Evolutionary conservation across 2,329 filamentous ascomycete genomes (phyloP).

Genomic region (Plectosphaerella cucumerina): DNA sequence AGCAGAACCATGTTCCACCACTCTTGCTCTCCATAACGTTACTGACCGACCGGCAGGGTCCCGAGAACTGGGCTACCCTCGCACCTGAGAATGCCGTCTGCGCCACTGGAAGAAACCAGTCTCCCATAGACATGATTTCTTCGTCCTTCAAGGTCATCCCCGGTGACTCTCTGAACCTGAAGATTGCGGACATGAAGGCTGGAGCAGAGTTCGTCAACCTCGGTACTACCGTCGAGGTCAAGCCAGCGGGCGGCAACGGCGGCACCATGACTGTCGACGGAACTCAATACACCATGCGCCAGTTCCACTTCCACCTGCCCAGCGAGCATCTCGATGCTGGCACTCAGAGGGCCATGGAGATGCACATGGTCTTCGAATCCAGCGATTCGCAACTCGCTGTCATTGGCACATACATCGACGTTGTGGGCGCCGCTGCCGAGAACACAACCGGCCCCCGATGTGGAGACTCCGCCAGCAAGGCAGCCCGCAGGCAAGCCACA

Average conservation of each 20-base stretch:
- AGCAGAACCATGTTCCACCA: too few species aligned
- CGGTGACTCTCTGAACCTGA: constrained; percentile 18
- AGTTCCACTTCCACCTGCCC: constrained; percentile 48
- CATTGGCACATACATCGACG: constrained; percentile 38
- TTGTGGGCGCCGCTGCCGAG: constrained; percentile 23
- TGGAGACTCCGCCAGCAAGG: too few species aligned
- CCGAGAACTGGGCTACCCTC: constrained; percentile 42
- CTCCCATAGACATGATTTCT: constrained; percentile 37
- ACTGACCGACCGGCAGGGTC: constrained; percentile 24
- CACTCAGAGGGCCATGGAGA: constrained; percentile 46
- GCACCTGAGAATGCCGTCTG: constrained; percentile 33
- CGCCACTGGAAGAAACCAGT: constrained; percentile 39
- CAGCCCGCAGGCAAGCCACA: background rate
- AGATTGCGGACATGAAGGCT: constrained; percentile 30
- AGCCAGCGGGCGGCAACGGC: constrained; percentile 37
- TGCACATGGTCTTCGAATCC: constrained; percentile 58
- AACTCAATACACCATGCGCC: constrained; percentile 31
- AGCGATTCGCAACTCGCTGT: constrained; percentile 35
- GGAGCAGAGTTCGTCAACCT: constrained; percentile 52
- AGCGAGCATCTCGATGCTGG: constrained; percentile 42
- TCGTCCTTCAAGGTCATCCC: constrained; percentile 12
- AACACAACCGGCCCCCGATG: constrained; percentile 10
- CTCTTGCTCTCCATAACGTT: background rate
- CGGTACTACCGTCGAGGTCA: constrained; percentile 53
- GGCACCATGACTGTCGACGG: constrained; percentile 29